Evolutionary conservation across 345 rosid genomes (phyloP).

Genomic region (Acer yangbiense): DNA sequence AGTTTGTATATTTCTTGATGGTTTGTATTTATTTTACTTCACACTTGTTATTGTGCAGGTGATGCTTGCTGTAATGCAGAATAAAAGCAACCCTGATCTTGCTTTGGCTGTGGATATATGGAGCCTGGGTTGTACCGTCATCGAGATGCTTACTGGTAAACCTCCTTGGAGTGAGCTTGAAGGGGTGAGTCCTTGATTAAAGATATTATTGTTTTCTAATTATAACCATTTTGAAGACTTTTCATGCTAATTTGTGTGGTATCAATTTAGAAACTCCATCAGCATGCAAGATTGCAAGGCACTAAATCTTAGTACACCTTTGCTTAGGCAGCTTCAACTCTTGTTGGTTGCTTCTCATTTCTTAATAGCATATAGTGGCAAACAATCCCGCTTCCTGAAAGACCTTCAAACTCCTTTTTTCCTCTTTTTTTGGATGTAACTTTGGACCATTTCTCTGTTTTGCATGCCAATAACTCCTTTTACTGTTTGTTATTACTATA

Average conservation of each 20-base stretch:
- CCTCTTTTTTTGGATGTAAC: neutral
- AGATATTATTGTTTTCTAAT: neutral
- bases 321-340: neutral
- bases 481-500: neutral
- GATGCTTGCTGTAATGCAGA: conserved; percentile 47
- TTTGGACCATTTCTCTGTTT: neutral
- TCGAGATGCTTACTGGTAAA: conserved; percentile 69
- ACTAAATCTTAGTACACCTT: neutral
- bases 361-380: neutral
- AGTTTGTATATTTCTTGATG: neutral
- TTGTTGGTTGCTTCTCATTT: neutral
- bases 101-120: conserved; percentile 80
- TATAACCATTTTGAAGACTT: neutral
- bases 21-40: neutral
- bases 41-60: conserved; percentile 39
- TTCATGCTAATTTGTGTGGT: neutral
- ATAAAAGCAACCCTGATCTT: conserved; percentile 49
- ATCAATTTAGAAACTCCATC: neutral
- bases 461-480: neutral
- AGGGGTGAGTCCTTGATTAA: conserved; percentile 55
- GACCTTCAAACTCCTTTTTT: neutral
- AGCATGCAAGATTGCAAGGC: neutral
- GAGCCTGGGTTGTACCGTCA: conserved; percentile 73
- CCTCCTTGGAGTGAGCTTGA: conserved; percentile 71
- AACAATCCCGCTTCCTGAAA: neutral